Evolutionary conservation across 2,329 filamentous ascomycete genomes (phyloP).

Genomic region (Hypoxylon sp.): DNA sequence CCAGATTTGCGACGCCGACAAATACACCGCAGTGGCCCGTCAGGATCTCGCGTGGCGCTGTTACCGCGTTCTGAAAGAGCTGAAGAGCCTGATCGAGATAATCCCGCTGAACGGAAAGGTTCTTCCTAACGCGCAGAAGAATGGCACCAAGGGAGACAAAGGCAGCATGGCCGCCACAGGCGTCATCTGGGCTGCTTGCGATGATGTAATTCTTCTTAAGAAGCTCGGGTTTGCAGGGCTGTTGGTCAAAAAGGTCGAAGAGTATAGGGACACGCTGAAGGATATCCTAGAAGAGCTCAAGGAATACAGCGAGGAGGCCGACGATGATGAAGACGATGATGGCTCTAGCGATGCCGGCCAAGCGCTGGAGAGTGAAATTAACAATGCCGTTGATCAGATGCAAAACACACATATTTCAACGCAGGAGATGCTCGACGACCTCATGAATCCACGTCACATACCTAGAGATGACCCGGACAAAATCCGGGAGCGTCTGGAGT

Average conservation of each 20-base stretch:
- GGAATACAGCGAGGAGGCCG: conserved; percentile 85
- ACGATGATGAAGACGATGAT: conserved; percentile 71
- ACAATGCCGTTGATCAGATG: conserved; percentile 57
- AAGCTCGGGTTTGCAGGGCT: conserved; percentile 78
- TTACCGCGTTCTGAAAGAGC: conserved; percentile 73
- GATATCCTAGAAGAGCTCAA: conserved; percentile 90
- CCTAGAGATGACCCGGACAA: conserved; percentile 74
- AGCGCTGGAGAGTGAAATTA: conserved; percentile 57
- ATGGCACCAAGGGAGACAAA: conserved; percentile 60
- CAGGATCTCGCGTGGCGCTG: conserved; percentile 74
- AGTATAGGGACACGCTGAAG: conserved; percentile 81
- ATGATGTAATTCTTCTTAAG: conserved; percentile 76
- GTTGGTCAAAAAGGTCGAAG: conserved; percentile 78
- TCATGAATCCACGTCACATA: conserved; percentile 76
- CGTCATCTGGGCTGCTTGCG: conserved; percentile 86
- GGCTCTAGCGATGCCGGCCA: conserved; percentile 58
- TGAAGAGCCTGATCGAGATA: conserved; percentile 71
- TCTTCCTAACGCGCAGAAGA: conserved; percentile 63
- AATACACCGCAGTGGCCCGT: conserved; percentile 75
- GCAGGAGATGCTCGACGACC: conserved; percentile 75
- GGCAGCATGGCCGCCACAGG: conserved; percentile 78
- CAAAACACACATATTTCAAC: conserved; percentile 58
- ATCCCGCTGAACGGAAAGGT: conserved; percentile 73
- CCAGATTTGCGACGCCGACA: conserved; percentile 72
- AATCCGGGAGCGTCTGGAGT: conserved; percentile 76